Conservation (phyloP, 805 yeast genomes). For the Cyberlindnera mycetangii region DNA sequence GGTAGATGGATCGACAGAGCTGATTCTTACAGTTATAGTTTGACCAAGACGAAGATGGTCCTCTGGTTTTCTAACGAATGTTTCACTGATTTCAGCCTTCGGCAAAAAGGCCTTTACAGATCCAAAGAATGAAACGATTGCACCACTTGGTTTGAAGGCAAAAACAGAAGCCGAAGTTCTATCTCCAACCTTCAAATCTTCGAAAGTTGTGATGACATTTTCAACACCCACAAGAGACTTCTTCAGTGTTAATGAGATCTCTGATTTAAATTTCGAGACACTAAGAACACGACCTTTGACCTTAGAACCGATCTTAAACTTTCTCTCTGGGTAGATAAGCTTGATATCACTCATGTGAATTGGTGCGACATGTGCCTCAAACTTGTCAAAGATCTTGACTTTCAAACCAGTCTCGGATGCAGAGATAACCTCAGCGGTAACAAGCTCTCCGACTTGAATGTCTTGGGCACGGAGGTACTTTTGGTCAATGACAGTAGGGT, state of each 20-base stretch:
- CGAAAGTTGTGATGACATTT: slow-evolving; percentile 39
- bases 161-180: slow-evolving; percentile 74
- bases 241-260: slow-evolving; percentile 67
- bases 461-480: slow-evolving; percentile 68
- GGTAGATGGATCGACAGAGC: slow-evolving; percentile 51
- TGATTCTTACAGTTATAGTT: slow-evolving; percentile 68
- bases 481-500: slow-evolving; percentile 59
- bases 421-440: slow-evolving; percentile 51
- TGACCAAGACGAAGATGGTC: slow-evolving; percentile 83
- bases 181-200: slow-evolving; percentile 50
- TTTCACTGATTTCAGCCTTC: slow-evolving; percentile 83
- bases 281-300: slow-evolving; percentile 72
- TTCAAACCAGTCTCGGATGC: slow-evolving; percentile 64
- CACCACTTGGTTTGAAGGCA: slow-evolving; percentile 71
- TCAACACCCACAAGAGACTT: slow-evolving; percentile 70
- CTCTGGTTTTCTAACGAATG: slow-evolving; percentile 72
- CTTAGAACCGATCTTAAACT: slow-evolving; percentile 80
- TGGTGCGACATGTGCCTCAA: slow-evolving; percentile 71
- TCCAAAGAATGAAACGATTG: slow-evolving; percentile 80
- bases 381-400: slow-evolving; percentile 61
- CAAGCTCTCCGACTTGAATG: slow-evolving; percentile 69
- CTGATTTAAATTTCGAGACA: slow-evolving; percentile 42
- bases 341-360: slow-evolving; percentile 81
- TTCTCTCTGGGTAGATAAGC: slow-evolving; percentile 86
- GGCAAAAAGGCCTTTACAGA: slow-evolving; percentile 78